phyloP scores from a whole-genome alignment of 768 basidiomycete genomes.

The Kwoniella sp. region DNA sequence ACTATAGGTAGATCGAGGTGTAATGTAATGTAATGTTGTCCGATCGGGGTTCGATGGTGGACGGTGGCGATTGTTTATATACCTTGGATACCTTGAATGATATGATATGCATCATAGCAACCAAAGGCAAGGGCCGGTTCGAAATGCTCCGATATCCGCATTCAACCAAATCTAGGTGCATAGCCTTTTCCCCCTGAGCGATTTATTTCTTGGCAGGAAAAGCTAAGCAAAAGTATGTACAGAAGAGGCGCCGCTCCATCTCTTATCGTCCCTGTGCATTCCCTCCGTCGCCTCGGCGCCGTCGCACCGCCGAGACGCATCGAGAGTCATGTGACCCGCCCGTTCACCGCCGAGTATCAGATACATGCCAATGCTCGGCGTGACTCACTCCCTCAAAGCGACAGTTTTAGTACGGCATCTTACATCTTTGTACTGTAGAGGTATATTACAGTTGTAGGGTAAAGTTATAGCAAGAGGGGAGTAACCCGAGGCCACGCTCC shows the following conservation, averaged over 20 bases:
- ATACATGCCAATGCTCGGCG: too few species aligned
- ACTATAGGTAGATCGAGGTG: background rate
- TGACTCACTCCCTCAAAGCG: background rate
- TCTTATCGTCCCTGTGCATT: too few species aligned
- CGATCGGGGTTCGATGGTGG: background rate
- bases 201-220: slow-evolving; percentile 2
- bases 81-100: background rate
- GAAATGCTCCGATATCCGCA: slow-evolving; percentile 2
- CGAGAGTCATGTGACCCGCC: background rate
- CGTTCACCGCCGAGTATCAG: too few species aligned
- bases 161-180: background rate
- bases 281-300: background rate
- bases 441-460: background rate
- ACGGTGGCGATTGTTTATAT: slow-evolving; percentile 18
- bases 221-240: too few species aligned
- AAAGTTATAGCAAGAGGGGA: background rate
- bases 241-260: too few species aligned
- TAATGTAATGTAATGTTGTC: background rate
- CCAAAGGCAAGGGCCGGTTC: background rate
- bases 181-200: background rate
- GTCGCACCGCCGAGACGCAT: background rate
- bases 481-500: too few species aligned
- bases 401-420: background rate
- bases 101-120: background rate
- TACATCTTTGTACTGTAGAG: too few species aligned